Evolutionary conservation across 805 yeast species (phyloP), one percentile per base, ranked within the genome.

Genomic region (Ogataea methylovora): DNA sequence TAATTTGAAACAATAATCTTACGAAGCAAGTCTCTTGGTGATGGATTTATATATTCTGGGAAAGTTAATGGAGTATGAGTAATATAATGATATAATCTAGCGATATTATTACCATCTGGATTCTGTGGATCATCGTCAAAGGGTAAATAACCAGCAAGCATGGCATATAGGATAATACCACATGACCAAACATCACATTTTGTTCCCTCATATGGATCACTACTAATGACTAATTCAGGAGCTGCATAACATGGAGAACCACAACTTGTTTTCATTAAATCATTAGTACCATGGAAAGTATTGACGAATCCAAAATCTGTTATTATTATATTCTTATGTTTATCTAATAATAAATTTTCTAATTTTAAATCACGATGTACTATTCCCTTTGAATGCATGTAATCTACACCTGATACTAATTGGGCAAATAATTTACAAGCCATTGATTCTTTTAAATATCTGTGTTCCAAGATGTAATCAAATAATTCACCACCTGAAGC

Each of bases 221-320:
- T 84, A 10, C 90, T 81, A 21, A 87, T 80, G 3, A 92, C 98
- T 38, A 92, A 63, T 55, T 92, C 98, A 0, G 98, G 98, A 2
- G 98, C 98, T 0, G 98, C 98, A 58, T 90, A 90, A 57, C 98
- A 90, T 1, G 98, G 98, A 3, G 95, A 85, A 2, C 98, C 98
- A 58, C 98, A 90, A 24, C 88, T 76, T 1, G 97, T 90, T 53
- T 79, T 79, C 97, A 90, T 92, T 29, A 85, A 63, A 54, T 86
- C 95, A 44, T 70, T 71, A 15, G 68, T 70, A 24, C 61, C 59
- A 31, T 60, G 62, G 60, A 79, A 92, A 20, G 90, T 80, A 59
- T 92, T 92, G 24, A 94, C 98, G 60, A 92, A 92, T 0, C 97
- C 97, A 57, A 87, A 87, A 61, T 87, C 97, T 13, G 94, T 80